Conservation (phyloP, 1,284 basidiomycete species). For the Ustilago bromivora region DNA sequence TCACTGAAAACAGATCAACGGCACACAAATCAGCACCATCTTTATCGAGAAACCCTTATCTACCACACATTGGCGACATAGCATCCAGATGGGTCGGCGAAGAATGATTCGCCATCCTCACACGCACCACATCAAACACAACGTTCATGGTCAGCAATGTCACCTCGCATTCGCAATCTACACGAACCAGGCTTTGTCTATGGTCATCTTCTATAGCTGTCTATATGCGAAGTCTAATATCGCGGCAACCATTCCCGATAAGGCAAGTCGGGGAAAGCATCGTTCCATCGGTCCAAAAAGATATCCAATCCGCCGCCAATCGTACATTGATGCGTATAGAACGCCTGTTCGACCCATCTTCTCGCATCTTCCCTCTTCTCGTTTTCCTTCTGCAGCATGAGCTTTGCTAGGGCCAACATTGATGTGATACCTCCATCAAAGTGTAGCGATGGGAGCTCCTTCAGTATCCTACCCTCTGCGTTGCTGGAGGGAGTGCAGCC, state of each 20-base stretch:
- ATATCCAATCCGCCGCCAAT: constrained; percentile 61
- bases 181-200: background rate
- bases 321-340: constrained; percentile 59
- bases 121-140: background rate
- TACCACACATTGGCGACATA: constrained; percentile 53
- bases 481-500: constrained; percentile 29
- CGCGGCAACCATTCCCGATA: constrained; percentile 41
- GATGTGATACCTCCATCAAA: constrained; percentile 59
- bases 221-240: constrained; percentile 13
- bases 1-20: constrained; percentile 34
- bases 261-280: constrained; percentile 42
- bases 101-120: constrained; percentile 20
- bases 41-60: constrained; percentile 49
- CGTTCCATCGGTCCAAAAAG: constrained; percentile 59
- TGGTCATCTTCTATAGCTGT: background rate
- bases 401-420: constrained; percentile 48
- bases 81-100: constrained; percentile 58
- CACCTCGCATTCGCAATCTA: background rate
- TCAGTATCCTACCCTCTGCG: constrained; percentile 20
- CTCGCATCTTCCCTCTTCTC: constrained; percentile 26
- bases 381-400: constrained; percentile 18
- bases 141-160: background rate
- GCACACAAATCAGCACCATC: constrained; percentile 53
- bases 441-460: constrained; percentile 54
- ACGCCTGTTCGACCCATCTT: constrained; percentile 54